A percentile compares a stretch with the other conserved stretches of the same genome.
These are phyloP conservation scores for Fusarium compactum DNA, from an alignment of 2,329 filamentous ascomycete genomes.

Conservation along the genomic window DNA sequence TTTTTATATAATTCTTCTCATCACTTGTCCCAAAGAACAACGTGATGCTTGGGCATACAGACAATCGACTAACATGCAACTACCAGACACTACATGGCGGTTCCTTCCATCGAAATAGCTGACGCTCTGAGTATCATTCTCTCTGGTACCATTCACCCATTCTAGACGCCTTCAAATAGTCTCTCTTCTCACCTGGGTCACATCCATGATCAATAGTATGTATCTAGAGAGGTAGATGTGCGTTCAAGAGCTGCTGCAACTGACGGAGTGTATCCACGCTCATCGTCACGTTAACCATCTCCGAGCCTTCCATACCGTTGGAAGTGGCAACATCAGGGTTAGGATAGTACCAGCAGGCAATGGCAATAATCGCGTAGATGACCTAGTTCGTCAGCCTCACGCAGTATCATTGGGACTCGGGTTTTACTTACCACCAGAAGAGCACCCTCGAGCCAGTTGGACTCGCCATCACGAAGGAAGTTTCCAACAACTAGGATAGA, in stretches of 20 bases:
- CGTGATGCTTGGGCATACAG: background rate
- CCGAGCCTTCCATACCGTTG: slow-evolving; percentile 45
- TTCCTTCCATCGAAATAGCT: no score
- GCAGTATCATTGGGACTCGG: fast-evolving
- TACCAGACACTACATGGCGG: no score
- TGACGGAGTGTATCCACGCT: slow-evolving; percentile 48
- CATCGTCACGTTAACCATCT: slow-evolving; percentile 49
- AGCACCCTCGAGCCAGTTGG: slow-evolving; percentile 80
- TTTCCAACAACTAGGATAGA: slow-evolving; percentile 80
- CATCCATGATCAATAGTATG: background rate
- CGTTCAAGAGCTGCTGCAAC: slow-evolving; percentile 44
- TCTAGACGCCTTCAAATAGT: background rate
- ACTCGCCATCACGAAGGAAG: slow-evolving; percentile 79
- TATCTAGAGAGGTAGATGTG: slow-evolving; percentile 22
- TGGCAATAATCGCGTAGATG: slow-evolving; percentile 60
- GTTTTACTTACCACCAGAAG: slow-evolving; percentile 68
- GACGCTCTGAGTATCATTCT: no score
- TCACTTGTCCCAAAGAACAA: fast-evolving
- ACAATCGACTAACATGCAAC: background rate
- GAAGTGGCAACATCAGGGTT: slow-evolving; percentile 55
- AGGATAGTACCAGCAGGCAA: slow-evolving; percentile 60
- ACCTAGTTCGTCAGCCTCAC: slow-evolving; percentile 39
- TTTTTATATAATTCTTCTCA: background rate
- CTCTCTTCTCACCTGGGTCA: background rate
- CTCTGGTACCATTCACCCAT: background rate